phyloP scores from a whole-genome alignment of 2,329 filamentous ascomycete genomes.

The Sporothrix pallida region DNA sequence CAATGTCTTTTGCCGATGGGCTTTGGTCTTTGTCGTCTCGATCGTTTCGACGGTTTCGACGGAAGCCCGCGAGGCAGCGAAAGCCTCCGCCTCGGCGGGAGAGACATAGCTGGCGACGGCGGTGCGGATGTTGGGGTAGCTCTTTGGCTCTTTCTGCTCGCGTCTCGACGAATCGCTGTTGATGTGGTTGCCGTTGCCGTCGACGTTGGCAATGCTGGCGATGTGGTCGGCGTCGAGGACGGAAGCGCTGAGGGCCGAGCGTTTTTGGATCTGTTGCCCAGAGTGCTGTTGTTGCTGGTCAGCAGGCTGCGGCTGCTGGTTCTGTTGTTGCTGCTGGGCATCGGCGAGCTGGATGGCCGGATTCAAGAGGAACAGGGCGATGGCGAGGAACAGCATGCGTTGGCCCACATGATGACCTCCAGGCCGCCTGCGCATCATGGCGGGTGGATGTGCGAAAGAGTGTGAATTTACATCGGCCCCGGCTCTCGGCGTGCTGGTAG shows the following conservation, averaged over 20 bases:
- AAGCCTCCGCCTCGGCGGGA: constrained; percentile 41
- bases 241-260: neutral
- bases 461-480: constrained; percentile 30
- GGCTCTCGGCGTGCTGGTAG: constrained; percentile 20
- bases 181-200: neutral
- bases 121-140: constrained; percentile 27
- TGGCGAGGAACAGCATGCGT: constrained; percentile 58
- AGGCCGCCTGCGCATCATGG: constrained; percentile 70
- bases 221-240: neutral
- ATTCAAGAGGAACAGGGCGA: constrained; percentile 61
- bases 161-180: no score
- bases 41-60: constrained; percentile 36
- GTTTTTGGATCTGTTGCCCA: neutral
- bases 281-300: no score
- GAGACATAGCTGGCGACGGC: constrained; percentile 37
- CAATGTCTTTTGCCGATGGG: constrained; percentile 34
- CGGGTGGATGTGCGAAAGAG: constrained; percentile 42
- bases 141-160: constrained; percentile 7
- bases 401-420: constrained; percentile 55
- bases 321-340: constrained; percentile 61
- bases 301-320: neutral
- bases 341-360: constrained; percentile 59
- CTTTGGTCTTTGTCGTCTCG: constrained; percentile 19
- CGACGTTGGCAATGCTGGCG: constrained; percentile 2
- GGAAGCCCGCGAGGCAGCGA: constrained; percentile 38